Conservation (phyloP, 2,329 filamentous ascomycete genomes). For the Hymenoscyphus repandus region DNA sequence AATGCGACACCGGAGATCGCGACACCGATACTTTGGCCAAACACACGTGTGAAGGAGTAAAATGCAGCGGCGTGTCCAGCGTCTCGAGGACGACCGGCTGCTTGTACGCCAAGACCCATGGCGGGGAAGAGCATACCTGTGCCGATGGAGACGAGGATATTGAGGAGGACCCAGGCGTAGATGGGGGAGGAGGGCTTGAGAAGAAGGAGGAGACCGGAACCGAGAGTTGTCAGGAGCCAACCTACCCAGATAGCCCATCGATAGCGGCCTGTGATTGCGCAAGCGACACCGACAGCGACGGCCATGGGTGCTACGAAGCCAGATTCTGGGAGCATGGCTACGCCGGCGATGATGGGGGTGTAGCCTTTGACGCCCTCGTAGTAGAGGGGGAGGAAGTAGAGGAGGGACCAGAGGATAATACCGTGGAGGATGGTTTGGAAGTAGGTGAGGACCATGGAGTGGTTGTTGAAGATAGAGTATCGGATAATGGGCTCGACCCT, state of each 20-base stretch:
- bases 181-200: constrained; percentile 46
- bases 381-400: constrained; percentile 52
- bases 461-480: constrained; percentile 39
- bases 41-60: constrained; percentile 60
- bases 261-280: constrained; percentile 53
- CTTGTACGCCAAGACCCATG: constrained; percentile 60
- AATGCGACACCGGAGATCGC: constrained; percentile 65
- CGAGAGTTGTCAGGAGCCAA: constrained; percentile 54
- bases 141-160: constrained; percentile 54
- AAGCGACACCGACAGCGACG: constrained; percentile 48
- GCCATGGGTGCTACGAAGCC: constrained; percentile 60
- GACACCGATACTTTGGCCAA: constrained; percentile 62
- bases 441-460: constrained; percentile 45
- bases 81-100: constrained; percentile 49
- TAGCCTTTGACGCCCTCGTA: constrained; percentile 49
- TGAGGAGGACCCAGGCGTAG: constrained; percentile 54
- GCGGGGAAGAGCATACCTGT: constrained; percentile 60
- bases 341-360: constrained; percentile 46
- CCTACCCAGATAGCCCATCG: constrained; percentile 50
- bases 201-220: constrained; percentile 49
- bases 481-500: constrained; percentile 35
- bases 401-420: constrained; percentile 46
- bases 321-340: constrained; percentile 53
- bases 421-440: constrained; percentile 53
- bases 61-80: constrained; percentile 58